Percentiles rank a stretch among this genome's conserved stretches.
Conservation (phyloP, 441 rosid species). For the Populus hybrid region DNA sequence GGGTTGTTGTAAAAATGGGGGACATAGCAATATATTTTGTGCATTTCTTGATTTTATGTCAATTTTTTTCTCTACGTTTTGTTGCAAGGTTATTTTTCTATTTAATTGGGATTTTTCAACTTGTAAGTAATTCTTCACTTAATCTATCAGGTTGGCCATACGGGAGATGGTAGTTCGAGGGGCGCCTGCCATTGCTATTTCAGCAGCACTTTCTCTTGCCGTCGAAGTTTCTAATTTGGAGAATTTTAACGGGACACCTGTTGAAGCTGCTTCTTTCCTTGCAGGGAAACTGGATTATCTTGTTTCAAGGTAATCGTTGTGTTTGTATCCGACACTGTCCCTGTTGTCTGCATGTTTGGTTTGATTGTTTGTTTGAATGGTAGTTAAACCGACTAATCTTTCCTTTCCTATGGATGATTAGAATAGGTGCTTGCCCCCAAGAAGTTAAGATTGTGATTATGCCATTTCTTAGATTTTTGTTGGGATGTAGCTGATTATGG, state of each 20-base stretch:
- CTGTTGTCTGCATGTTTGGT: neutral
- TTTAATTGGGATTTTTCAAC: neutral
- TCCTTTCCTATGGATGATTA: neutral
- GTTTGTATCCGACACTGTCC: neutral
- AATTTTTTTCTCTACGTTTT: neutral
- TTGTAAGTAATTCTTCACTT: neutral
- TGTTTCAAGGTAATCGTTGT: constrained; percentile 61
- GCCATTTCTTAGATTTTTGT: neutral
- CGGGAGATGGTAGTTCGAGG: constrained; percentile 97
- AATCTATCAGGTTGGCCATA: constrained; percentile 59
- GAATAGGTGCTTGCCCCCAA: neutral
- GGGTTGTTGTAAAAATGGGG: neutral
- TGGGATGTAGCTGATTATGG: constrained; percentile 3
- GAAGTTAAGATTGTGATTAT: constrained; percentile 5
- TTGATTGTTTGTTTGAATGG: neutral
- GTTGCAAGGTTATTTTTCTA: neutral
- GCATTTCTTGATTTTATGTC: neutral
- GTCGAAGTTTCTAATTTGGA: constrained; percentile 65
- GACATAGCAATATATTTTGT: neutral
- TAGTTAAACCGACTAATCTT: neutral
- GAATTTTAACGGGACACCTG: constrained; percentile 46
- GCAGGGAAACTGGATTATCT: constrained; percentile 66
- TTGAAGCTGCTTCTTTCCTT: constrained; percentile 61
- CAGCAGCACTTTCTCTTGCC: constrained; percentile 88
- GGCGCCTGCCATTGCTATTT: constrained; percentile 96